Conservation (phyloP, 2,329 filamentous ascomycete genomes). For the Pleoardoris graminearum region DNA sequence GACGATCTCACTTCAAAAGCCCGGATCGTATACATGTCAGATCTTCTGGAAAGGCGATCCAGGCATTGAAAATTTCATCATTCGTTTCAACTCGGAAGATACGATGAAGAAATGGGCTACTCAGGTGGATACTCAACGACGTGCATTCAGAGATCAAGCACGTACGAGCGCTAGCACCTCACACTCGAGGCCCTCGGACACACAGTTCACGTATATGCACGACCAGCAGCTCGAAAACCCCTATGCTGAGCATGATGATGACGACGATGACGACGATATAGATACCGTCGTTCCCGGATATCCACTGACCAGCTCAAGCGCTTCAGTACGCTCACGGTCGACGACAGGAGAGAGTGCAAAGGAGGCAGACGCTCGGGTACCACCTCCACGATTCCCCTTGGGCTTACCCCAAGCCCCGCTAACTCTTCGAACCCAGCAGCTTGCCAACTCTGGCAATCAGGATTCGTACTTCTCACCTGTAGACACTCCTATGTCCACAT, state of each 20-base stretch:
- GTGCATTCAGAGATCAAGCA: constrained; percentile 54
- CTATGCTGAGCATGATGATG: constrained; percentile 66
- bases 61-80: constrained; percentile 93
- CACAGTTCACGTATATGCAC: constrained; percentile 80
- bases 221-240: constrained; percentile 78
- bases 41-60: constrained; percentile 99
- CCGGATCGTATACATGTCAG: constrained; percentile 90
- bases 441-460: constrained; percentile 67
- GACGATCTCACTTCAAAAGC: constrained; percentile 82
- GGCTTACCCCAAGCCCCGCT: constrained; percentile 60
- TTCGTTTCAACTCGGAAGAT: constrained; percentile 90
- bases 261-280: constrained; percentile 57
- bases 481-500: constrained; percentile 71
- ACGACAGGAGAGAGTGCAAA: constrained; percentile 69
- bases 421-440: constrained; percentile 68
- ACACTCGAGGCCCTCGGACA: constrained; percentile 61
- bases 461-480: constrained; percentile 94
- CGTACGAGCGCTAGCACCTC: constrained; percentile 53
- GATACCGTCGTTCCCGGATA: constrained; percentile 44
- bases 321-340: constrained; percentile 74
- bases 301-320: constrained; percentile 68
- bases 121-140: constrained; percentile 75
- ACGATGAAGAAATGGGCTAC: constrained; percentile 89
- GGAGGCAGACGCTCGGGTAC: constrained; percentile 55
- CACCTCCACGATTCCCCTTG: constrained; percentile 73